These are phyloP conservation scores for Zygosaccharomyces bailii DNA, from an alignment of 805 yeast genomes.

Conservation along the genomic window DNA sequence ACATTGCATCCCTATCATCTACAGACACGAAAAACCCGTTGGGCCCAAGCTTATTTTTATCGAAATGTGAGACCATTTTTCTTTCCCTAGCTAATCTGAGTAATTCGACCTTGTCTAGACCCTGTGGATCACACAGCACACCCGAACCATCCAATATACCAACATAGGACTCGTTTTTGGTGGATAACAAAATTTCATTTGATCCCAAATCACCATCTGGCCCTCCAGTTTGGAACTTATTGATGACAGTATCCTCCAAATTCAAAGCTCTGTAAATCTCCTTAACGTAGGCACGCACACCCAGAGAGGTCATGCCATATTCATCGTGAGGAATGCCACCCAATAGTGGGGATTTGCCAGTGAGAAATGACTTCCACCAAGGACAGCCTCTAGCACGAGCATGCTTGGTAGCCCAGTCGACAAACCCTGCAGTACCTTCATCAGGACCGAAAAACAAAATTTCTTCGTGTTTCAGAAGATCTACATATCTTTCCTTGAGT, in stretches of 20 bases:
- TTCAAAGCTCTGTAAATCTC: slow-evolving; percentile 77
- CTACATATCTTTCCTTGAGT: slow-evolving; percentile 78
- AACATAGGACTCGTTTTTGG: slow-evolving; percentile 71
- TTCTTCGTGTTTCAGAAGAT: slow-evolving; percentile 78
- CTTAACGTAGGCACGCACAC: slow-evolving; percentile 88
- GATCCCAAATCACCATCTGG: slow-evolving; percentile 98
- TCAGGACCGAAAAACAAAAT: slow-evolving; percentile 98
- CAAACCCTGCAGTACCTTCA: slow-evolving; percentile 94
- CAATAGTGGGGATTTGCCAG: slow-evolving; percentile 85
- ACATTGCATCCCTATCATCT: slow-evolving; percentile 72
- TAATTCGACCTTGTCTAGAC: slow-evolving; percentile 78
- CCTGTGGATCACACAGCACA: slow-evolving; percentile 87
- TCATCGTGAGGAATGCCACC: slow-evolving; percentile 99
- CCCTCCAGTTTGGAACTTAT: slow-evolving; percentile 95
- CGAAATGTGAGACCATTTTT: slow-evolving; percentile 67
- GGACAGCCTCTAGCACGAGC: slow-evolving; percentile 90
- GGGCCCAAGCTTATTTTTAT: slow-evolving; percentile 59
- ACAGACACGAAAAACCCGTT: slow-evolving; percentile 80
- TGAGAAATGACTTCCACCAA: slow-evolving; percentile 98
- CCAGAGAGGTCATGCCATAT: slow-evolving; percentile 95
- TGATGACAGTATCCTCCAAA: slow-evolving; percentile 54
- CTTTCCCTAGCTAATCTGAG: slow-evolving; percentile 73
- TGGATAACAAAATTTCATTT: slow-evolving; percentile 85
- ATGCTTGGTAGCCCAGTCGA: slow-evolving; percentile 96
- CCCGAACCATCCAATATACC: slow-evolving; percentile 96